phyloP scores from a whole-genome alignment of 441 rosid species.

The Corymbia calophylla region DNA sequence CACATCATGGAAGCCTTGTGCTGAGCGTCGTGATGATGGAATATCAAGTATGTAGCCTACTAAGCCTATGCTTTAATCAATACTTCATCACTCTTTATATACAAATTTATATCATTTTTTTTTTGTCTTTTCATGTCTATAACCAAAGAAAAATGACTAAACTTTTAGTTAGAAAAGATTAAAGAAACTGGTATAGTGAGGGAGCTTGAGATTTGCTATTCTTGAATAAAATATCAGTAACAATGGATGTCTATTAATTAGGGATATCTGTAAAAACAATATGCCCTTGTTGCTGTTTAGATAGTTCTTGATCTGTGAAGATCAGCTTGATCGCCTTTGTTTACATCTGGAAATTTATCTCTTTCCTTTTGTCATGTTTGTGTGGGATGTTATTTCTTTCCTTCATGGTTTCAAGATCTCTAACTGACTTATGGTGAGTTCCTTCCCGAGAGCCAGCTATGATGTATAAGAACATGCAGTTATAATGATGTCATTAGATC shows the following conservation, averaged over 20 bases:
- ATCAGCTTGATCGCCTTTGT: not conserved
- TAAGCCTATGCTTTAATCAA: not conserved
- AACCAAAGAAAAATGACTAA: not conserved
- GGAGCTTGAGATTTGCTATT: not conserved
- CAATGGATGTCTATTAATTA: not conserved
- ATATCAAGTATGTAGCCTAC: conserved; percentile 47
- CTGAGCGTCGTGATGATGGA: conserved; percentile 76
- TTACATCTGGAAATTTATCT: not conserved
- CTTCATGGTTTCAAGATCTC: not conserved
- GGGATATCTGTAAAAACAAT: not conserved
- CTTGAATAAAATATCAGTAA: not conserved
- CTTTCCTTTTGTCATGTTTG: not conserved
- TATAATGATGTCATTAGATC: not conserved
- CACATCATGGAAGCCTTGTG: conserved; percentile 98
- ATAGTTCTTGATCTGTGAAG: not conserved
- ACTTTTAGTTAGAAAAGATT: not conserved
- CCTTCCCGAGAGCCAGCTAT: not conserved
- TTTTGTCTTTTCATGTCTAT: not conserved
- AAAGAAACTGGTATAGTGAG: not conserved
- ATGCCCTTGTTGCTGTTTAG: not conserved
- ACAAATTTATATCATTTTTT: not conserved
- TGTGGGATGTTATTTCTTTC: not conserved
- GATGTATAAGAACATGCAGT: not conserved
- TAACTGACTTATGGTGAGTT: not conserved
- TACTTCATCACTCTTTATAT: not conserved